Evolutionary conservation across 1,284 basidiomycete genomes (phyloP).

Genomic region (Termitomyces sp.): DNA sequence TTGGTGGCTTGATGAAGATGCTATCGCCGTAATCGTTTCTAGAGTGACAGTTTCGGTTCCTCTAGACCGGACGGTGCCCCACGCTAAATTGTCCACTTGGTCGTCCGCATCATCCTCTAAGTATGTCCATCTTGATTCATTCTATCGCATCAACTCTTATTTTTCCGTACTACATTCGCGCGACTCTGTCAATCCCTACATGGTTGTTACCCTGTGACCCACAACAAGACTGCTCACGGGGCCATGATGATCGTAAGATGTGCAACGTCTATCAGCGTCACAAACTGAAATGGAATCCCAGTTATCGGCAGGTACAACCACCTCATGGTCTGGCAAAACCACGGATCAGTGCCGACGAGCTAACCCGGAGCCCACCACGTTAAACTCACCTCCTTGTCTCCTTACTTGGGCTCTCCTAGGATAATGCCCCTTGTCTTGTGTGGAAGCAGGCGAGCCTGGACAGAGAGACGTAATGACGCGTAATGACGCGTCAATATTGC

Average conservation of each 20-base stretch:
- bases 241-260: conserved; percentile 6
- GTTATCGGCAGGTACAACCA: conserved; percentile 4
- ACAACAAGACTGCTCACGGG: conserved; percentile 2
- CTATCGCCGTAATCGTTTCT: conserved; percentile 6
- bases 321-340: conserved; percentile 20
- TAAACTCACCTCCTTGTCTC: conserved; percentile 6
- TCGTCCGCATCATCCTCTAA: not conserved
- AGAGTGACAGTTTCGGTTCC: conserved; percentile 5
- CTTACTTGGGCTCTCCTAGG: conserved; percentile 15
- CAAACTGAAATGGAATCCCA: conserved; percentile 3
- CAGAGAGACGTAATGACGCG: conserved; percentile 33
- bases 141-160: not conserved
- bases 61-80: not conserved
- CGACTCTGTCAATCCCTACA: conserved; percentile 6
- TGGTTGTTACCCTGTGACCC: conserved; percentile 10
- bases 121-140: not conserved
- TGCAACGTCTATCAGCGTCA: not conserved
- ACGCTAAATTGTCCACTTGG: not conserved
- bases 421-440: conserved; percentile 19
- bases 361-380: conserved; percentile 18
- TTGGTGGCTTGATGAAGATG: conserved; percentile 2
- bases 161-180: not conserved
- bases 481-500: conserved; percentile 35
- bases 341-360: conserved; percentile 32
- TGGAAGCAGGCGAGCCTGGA: conserved; percentile 4